Percentiles rank a stretch among this genome's conserved stretches.
Conservation (phyloP, 2,329 filamentous ascomycete genomes). For the Ploettnerulaceae sp. region DNA sequence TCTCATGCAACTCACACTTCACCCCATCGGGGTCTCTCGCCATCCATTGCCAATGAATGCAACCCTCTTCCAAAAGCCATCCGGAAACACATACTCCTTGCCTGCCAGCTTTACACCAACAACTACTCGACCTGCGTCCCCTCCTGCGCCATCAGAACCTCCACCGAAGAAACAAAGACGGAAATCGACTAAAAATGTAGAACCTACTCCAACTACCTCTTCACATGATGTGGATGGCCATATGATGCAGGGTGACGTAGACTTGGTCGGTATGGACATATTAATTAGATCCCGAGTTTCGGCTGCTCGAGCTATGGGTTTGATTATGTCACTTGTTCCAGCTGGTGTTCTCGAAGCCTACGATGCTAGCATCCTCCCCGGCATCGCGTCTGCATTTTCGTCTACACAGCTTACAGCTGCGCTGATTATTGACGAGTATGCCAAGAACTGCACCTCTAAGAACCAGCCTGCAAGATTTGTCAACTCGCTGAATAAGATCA, state of each 20-base stretch:
- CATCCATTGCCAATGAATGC: constrained; percentile 91
- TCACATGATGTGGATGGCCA: constrained; percentile 95
- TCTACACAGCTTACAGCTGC: constrained; percentile 82
- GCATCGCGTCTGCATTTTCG: constrained; percentile 68
- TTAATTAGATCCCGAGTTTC: constrained; percentile 86
- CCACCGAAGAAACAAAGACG: constrained; percentile 70
- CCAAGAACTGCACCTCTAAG: constrained; percentile 50
- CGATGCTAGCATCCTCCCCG: constrained; percentile 59
- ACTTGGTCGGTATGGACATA: constrained; percentile 84
- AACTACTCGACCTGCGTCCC: constrained; percentile 39
- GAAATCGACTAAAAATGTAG: constrained; percentile 79
- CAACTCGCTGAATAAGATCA: constrained; percentile 64
- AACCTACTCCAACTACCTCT: constrained; percentile 55
- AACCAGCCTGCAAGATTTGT: constrained; percentile 55
- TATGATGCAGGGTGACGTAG: constrained; percentile 96
- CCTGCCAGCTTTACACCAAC: constrained; percentile 42
- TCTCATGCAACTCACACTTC: constrained; percentile 79
- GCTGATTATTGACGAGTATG: constrained; percentile 85
- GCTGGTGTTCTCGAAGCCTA: constrained; percentile 55
- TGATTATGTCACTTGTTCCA: constrained; percentile 76
- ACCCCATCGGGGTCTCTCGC: constrained; percentile 86
- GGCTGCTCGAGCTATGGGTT: constrained; percentile 79
- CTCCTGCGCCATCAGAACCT: constrained; percentile 49
- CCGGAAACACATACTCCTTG: constrained; percentile 73
- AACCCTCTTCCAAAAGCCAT: constrained; percentile 85